A percentile compares a stretch with the other conserved stretches of the same genome.
These are phyloP conservation scores for Akanthomyces dipterigenus DNA, from an alignment of 2,329 filamentous ascomycete species.

Conservation along the genomic window DNA sequence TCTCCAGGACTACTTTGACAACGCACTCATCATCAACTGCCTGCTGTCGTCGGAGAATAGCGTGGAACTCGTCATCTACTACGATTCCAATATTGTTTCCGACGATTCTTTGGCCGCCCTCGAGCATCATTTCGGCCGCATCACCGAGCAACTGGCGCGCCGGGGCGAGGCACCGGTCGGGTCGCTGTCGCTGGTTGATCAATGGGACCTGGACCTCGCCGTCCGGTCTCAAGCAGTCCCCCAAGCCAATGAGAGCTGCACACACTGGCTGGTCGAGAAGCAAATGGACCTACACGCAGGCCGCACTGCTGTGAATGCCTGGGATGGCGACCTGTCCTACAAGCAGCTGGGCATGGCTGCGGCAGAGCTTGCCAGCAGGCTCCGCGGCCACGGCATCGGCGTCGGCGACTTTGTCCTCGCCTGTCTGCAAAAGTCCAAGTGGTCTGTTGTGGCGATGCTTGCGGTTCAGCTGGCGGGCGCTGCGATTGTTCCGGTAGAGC, in stretches of 20 bases:
- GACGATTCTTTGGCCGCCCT: not conserved
- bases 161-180: not conserved
- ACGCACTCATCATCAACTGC: not conserved
- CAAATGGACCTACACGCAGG: not conserved
- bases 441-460: not conserved
- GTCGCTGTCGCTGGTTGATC: not conserved
- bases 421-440: not conserved
- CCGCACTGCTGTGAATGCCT: not conserved
- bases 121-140: not conserved
- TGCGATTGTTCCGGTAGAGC: not conserved
- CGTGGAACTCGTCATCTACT: not conserved
- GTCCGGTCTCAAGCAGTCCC: not conserved
- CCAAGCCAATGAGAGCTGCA: not conserved
- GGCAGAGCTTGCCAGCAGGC: not conserved
- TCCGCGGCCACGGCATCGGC: not conserved
- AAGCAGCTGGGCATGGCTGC: not conserved
- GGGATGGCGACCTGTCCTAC: constrained; percentile 8
- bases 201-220: not conserved
- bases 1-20: not conserved
- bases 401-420: not conserved
- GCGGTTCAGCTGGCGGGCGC: not conserved
- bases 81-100: not conserved
- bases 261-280: constrained; percentile 2
- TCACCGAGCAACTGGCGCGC: not conserved
- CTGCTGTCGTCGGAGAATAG: not conserved